Percentiles rank a stretch among this genome's conserved stretches.
These are phyloP conservation scores for Malassezia brasiliensis DNA, from an alignment of 1,284 basidiomycete species.

Conservation along the genomic window DNA sequence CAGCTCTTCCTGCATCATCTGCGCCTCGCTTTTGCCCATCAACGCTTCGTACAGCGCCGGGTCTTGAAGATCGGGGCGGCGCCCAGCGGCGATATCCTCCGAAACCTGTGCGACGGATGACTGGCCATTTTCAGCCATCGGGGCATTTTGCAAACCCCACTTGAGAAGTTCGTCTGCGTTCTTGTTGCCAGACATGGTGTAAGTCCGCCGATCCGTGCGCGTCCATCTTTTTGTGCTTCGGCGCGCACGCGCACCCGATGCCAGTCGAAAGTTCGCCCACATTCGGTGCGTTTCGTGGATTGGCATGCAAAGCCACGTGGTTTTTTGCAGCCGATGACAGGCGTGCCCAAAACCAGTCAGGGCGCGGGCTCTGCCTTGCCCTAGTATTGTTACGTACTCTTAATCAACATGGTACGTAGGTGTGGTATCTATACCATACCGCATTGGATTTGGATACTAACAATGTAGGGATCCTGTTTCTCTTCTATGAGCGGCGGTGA, in stretches of 20 bases:
- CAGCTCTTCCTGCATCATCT: slow-evolving; percentile 47
- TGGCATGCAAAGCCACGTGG: neutral
- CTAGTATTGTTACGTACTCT: neutral
- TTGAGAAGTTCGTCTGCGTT: slow-evolving; percentile 42
- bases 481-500: slow-evolving; percentile 27
- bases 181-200: slow-evolving; percentile 28
- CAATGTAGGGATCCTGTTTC: slow-evolving; percentile 31
- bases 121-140: neutral
- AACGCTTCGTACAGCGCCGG: slow-evolving; percentile 38
- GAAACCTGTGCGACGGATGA: slow-evolving; percentile 31
- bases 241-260: neutral
- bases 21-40: slow-evolving; percentile 46
- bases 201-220: no score
- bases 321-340: neutral
- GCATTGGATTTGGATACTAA: neutral
- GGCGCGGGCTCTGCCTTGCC: neutral
- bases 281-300: neutral
- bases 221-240: neutral
- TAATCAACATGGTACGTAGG: slow-evolving; percentile 14
- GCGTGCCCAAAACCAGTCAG: neutral
- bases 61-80: slow-evolving; percentile 38
- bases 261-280: neutral
- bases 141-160: slow-evolving; percentile 33
- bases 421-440: neutral
- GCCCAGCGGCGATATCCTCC: slow-evolving; percentile 30